Evolutionary conservation across 192 early-diverging fungal species (phyloP).

Genomic region (Geosiphon pyriformis): DNA sequence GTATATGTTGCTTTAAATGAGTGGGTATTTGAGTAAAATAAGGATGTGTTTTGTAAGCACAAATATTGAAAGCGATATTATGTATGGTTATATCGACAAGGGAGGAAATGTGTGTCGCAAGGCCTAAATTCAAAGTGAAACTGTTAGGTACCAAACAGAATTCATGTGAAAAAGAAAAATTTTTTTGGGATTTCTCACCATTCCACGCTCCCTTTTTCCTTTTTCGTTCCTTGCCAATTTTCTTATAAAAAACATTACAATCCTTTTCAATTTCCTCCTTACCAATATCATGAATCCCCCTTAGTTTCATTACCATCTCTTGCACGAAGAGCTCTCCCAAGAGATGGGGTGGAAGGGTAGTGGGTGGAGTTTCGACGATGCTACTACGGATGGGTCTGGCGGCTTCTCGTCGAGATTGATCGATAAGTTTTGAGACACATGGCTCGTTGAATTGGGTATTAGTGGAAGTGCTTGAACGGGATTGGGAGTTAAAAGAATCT

Average conservation of each 20-base stretch:
- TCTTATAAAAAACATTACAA: background rate
- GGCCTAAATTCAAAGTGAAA: background rate
- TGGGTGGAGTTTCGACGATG: background rate
- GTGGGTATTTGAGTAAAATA: conserved; percentile 22
- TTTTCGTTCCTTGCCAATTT: background rate
- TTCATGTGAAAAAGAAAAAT: background rate
- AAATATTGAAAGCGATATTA: conserved; percentile 14
- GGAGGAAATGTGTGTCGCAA: background rate
- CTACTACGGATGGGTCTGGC: background rate
- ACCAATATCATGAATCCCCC: background rate
- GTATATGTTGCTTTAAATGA: conserved; percentile 19
- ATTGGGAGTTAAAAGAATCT: background rate
- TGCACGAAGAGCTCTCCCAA: background rate
- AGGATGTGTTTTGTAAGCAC: background rate
- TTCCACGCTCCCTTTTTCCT: conserved; percentile 9
- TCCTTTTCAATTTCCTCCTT: background rate
- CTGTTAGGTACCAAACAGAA: background rate
- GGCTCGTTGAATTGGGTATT: background rate
- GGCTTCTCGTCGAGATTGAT: background rate
- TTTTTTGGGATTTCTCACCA: conserved; percentile 8
- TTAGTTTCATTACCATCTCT: conserved; percentile 8
- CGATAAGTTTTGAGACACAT: background rate
- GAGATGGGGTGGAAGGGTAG: background rate
- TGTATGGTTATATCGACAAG: conserved; percentile 6
- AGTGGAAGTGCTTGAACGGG: background rate